Conservation (phyloP, 2,329 filamentous ascomycete genomes). For the Alternaria sp. region DNA sequence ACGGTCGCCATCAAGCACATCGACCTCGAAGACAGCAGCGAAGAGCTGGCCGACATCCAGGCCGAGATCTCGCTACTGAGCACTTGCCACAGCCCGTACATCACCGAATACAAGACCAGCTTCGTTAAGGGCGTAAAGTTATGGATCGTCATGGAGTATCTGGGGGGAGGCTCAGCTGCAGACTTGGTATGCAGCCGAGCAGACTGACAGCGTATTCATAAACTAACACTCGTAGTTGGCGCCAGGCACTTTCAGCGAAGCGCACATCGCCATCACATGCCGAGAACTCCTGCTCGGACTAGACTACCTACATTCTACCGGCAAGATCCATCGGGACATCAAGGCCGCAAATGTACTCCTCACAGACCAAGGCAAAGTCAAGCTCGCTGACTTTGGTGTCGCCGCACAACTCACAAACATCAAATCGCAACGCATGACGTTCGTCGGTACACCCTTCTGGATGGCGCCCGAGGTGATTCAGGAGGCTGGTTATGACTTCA, state of each 20-base stretch:
- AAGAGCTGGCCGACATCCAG: slow-evolving; percentile 98
- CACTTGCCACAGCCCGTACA: slow-evolving; percentile 91
- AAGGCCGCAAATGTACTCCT: slow-evolving; percentile 96
- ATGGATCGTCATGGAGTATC: slow-evolving; percentile 99
- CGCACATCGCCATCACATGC: slow-evolving; percentile 92
- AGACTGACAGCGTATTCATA: neutral
- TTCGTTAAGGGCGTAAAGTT: slow-evolving; percentile 96
- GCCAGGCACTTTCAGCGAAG: slow-evolving; percentile 86
- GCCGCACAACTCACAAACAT: slow-evolving; percentile 96
- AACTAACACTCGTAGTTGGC: slow-evolving; percentile 70
- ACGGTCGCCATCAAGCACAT: slow-evolving; percentile 98
- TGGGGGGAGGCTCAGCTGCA: slow-evolving; percentile 93
- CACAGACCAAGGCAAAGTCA: slow-evolving; percentile 89
- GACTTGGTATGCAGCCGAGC: slow-evolving; percentile 73
- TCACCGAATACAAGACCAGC: slow-evolving; percentile 95
- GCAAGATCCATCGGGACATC: slow-evolving; percentile 96
- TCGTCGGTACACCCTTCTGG: slow-evolving; percentile 99
- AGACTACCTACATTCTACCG: slow-evolving; percentile 91
- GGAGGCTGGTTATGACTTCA: slow-evolving; percentile 96
- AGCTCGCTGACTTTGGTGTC: slow-evolving; percentile 96
- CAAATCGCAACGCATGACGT: slow-evolving; percentile 96
- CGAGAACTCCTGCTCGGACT: slow-evolving; percentile 88
- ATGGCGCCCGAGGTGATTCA: slow-evolving; percentile 99
- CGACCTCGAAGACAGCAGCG: slow-evolving; percentile 97
- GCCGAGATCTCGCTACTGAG: slow-evolving; percentile 95